A percentile compares a stretch with the other conserved stretches of the same genome.
Evolutionary conservation across 2,329 filamentous ascomycete species (phyloP).

Genomic region (Teratosphaeria pseudoeucalypti): DNA sequence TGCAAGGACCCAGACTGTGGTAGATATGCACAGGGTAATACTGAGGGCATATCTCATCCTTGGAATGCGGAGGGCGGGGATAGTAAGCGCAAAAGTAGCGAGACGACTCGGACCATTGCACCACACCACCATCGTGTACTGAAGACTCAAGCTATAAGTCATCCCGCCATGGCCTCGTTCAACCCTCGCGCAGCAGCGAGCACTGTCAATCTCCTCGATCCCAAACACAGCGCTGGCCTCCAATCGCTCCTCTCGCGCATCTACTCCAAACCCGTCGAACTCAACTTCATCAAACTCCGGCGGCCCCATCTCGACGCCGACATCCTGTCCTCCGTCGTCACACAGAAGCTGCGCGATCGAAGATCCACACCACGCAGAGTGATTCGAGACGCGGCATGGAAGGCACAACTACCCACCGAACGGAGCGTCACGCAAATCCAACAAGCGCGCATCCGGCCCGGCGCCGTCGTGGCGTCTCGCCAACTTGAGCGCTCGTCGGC

Average conservation of each 20-base stretch:
- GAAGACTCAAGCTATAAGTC: neutral
- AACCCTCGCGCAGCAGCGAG: neutral
- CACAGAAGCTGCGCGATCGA: slow-evolving; percentile 19
- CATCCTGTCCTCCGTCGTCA: slow-evolving; percentile 20
- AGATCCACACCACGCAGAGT: slow-evolving; percentile 18
- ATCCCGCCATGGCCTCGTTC: neutral
- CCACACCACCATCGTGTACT: neutral
- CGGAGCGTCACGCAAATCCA: slow-evolving; percentile 14
- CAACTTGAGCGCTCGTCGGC: slow-evolving; percentile 9
- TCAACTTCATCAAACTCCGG: slow-evolving; percentile 18
- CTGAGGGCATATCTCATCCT: neutral
- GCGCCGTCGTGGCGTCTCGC: slow-evolving; percentile 5
- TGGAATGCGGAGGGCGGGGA: neutral
- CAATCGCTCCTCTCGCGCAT: slow-evolving; percentile 13
- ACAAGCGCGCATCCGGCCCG: slow-evolving; percentile 14
- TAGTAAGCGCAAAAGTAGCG: slow-evolving; percentile 1
- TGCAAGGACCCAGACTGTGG: neutral
- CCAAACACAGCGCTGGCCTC: slow-evolving; percentile 9
- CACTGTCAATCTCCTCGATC: slow-evolving; percentile 7
- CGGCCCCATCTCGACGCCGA: slow-evolving; percentile 22
- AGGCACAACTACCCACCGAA: slow-evolving; percentile 18
- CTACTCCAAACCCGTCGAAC: slow-evolving; percentile 23
- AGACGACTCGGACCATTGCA: neutral
- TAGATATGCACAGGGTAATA: neutral
- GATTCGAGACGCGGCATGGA: slow-evolving; percentile 23